phyloP scores from a whole-genome alignment of 2,329 filamentous ascomycete species.

The Calonectria naviculata region DNA sequence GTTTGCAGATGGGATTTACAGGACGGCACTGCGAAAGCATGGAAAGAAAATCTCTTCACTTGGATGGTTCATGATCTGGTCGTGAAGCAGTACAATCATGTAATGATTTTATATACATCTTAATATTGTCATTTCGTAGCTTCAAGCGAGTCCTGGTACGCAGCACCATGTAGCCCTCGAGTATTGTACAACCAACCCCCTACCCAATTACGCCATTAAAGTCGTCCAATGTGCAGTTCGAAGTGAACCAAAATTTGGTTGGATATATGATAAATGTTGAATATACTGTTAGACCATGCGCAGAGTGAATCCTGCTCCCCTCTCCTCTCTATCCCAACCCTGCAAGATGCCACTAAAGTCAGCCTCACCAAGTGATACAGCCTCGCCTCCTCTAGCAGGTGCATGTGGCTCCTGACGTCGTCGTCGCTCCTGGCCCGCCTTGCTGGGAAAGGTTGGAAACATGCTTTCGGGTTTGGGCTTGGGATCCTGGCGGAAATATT shows the following conservation, averaged over 20 bases:
- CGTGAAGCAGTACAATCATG: conserved; percentile 32
- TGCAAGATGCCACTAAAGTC: conserved; percentile 81
- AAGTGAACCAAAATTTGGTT: too few species aligned
- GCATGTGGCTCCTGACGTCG: conserved; percentile 81
- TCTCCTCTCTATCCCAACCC: conserved; percentile 72
- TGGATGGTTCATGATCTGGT: conserved; percentile 38
- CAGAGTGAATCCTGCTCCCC: conserved; percentile 73
- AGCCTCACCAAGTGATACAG: conserved; percentile 62
- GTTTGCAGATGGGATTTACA: conserved; percentile 30
- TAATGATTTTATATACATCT: conserved; percentile 40
- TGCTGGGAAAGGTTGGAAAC: conserved; percentile 97
- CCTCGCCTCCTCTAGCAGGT: conserved; percentile 81
- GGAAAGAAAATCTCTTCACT: conserved; percentile 15
- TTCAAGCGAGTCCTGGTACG: conserved; percentile 9
- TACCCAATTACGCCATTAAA: neutral
- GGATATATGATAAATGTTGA: neutral
- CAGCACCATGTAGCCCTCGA: neutral
- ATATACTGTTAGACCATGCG: conserved; percentile 61
- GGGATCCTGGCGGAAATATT: conserved; percentile 90
- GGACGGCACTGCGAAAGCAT: conserved; percentile 24
- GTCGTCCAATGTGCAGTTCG: too few species aligned
- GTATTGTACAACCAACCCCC: neutral
- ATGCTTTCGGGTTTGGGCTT: conserved; percentile 89
- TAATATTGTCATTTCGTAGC: conserved; percentile 30
- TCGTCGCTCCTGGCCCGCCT: conserved; percentile 89